Conservation (phyloP, 805 yeast genomes). For the Ogataea siamensis region DNA sequence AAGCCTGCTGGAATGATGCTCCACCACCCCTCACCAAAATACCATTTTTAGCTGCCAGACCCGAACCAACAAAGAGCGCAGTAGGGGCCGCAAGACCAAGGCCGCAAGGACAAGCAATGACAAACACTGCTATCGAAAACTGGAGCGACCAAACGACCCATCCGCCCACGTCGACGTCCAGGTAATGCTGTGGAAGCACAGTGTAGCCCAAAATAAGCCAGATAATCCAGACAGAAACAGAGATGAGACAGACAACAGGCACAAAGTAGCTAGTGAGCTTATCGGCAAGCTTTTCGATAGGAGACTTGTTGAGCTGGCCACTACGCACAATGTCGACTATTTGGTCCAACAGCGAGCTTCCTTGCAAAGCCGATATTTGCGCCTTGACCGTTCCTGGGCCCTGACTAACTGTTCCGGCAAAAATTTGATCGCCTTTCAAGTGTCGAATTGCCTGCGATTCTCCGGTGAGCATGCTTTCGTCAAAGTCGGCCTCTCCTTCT, state of each 20-base stretch:
- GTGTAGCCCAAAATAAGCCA: conserved; percentile 66
- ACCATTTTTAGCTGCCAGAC: conserved; percentile 75
- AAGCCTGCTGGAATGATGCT: conserved; percentile 76
- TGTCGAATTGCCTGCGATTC: conserved; percentile 61
- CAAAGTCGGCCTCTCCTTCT: conserved; percentile 49
- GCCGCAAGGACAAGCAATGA: conserved; percentile 85
- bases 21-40: conserved; percentile 81
- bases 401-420: conserved; percentile 67
- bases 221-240: conserved; percentile 62
- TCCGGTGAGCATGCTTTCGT: conserved; percentile 62
- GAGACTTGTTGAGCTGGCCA: conserved; percentile 71
- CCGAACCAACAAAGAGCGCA: conserved; percentile 76
- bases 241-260: conserved; percentile 60
- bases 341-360: conserved; percentile 65
- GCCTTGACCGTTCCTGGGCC: conserved; percentile 57
- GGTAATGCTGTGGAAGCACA: conserved; percentile 49
- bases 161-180: conserved; percentile 67
- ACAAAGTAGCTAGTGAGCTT: conserved; percentile 68
- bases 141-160: conserved; percentile 78
- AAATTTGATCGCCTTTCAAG: conserved; percentile 60
- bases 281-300: conserved; percentile 71
- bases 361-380: conserved; percentile 54
- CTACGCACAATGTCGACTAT: conserved; percentile 68
- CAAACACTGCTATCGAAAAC: conserved; percentile 77
- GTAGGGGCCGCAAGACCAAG: conserved; percentile 85